Base-by-base conservation (phyloP, 2,329 filamentous ascomycete genomes). In the Sphaerulina musiva region DNA sequence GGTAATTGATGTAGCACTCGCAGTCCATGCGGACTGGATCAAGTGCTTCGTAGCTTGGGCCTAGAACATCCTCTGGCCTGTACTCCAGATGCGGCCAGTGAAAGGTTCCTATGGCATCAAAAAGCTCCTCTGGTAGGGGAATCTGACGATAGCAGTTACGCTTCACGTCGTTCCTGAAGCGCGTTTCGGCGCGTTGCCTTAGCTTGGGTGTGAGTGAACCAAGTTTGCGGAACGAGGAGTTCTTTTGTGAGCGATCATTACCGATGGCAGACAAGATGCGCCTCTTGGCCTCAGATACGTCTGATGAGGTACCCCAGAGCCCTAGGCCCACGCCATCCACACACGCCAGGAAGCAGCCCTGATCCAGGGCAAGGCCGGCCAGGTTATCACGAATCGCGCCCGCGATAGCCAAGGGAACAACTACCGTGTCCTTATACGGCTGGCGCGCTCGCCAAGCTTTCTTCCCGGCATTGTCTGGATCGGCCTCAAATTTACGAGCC, bases 21-120 rank as follows among this genome's bases (percentile, higher is more conserved):
- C 66, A 70, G 23, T 68, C 68, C 34, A 66, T 66, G 4, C 77
- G 71, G 10, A 79, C 69, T 6, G 63, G 58, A 57, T 79, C 76
- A 3, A 79, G 66, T 4, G 67, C 68, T 59, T 78, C 74, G 7
- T 72, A 67, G 36, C 70, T 69, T 8, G 58, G 51, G 1, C 75
- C 76, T 10, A 79, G 65, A 9, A 70, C 63, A 9, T 73, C 67
- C 10, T 70, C 63, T 2, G 75, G 62, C 0, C 69, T 64, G 36
- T 72, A 70, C 5, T 77, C 74, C 32, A 72, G 65, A 1, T 62
- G 57, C 2, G 76, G 76, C 77, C 76, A 78, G 17, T 73, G 61
- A 48, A 77, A 77, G 1, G 69, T 60, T 11, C 74, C 65, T 29
- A 68, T 65, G 2, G 62, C 59, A 10, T 57, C 58, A 42, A 67